Conservation (phyloP, 768 basidiomycete genomes). For the Tulasnella sp. region DNA sequence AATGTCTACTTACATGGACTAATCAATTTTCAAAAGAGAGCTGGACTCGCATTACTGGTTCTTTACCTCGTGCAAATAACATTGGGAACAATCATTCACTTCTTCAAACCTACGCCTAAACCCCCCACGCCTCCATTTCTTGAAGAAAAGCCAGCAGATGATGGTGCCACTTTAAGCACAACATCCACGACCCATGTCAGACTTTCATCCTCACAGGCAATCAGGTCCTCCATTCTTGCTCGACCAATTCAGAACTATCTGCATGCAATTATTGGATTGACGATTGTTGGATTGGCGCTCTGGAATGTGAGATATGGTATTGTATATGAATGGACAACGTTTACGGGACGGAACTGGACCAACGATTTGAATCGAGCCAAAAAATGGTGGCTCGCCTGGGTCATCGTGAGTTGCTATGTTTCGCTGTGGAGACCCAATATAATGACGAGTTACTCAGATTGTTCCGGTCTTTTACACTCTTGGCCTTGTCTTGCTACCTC, state of each 20-base stretch:
- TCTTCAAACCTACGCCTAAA: conserved; percentile 30
- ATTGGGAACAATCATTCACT: conserved; percentile 42
- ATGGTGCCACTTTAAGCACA: background rate
- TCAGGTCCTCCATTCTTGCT: no score
- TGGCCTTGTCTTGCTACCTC: conserved; percentile 1
- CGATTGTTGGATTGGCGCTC: conserved; percentile 41
- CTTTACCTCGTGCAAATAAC: conserved; percentile 40
- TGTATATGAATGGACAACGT: conserved; percentile 13
- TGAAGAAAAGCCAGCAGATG: background rate
- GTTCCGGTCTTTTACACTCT: background rate
- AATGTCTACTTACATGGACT: no score
- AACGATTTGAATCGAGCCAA: background rate
- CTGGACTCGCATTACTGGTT: conserved; percentile 40
- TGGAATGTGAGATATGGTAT: conserved; percentile 24
- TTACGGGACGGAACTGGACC: background rate
- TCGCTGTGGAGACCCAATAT: no score
- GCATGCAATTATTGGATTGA: conserved; percentile 38
- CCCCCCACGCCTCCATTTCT: no score
- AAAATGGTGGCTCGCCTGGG: conserved; percentile 11
- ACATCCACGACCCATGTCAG: background rate
- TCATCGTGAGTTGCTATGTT: conserved; percentile 8
- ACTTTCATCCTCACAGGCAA: background rate
- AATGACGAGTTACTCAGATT: no score
- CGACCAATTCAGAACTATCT: conserved; percentile 35
- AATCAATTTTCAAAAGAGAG: conserved; percentile 28